Conservation (phyloP, 306 rosid genomes). For the Corylus avellana region DNA sequence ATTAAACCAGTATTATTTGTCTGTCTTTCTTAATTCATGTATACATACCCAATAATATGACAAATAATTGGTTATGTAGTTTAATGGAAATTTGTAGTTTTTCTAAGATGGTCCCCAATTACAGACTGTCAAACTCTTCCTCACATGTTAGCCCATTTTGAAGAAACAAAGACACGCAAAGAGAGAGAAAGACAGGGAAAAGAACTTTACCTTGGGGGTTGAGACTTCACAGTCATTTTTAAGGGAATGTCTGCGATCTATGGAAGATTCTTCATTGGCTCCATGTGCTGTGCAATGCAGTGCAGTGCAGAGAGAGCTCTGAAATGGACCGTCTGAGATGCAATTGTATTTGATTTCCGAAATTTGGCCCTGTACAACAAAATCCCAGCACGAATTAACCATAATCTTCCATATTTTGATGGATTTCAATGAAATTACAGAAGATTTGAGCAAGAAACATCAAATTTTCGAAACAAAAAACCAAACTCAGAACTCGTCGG, state of each 20-base stretch:
- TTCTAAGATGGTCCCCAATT: slow-evolving; percentile 62
- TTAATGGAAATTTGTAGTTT: slow-evolving; percentile 55
- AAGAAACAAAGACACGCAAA: background rate
- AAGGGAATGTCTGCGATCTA: slow-evolving; percentile 40
- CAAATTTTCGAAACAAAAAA: slow-evolving; percentile 7
- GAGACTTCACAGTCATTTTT: slow-evolving; percentile 39
- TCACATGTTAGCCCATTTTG: slow-evolving; percentile 40
- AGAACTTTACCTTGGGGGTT: slow-evolving; percentile 33
- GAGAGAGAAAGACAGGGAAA: background rate
- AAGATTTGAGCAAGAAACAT: slow-evolving; percentile 13
- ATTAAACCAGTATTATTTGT: slow-evolving; percentile 22
- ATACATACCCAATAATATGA: slow-evolving; percentile 36
- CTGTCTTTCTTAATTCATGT: slow-evolving; percentile 25
- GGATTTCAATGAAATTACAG: slow-evolving; percentile 9
- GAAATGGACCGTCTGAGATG: slow-evolving; percentile 28
- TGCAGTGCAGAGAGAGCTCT: slow-evolving; percentile 26
- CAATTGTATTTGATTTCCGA: slow-evolving; percentile 39
- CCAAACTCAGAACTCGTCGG: slow-evolving; percentile 9
- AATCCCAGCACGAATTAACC: slow-evolving; percentile 29
- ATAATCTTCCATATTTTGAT: slow-evolving; percentile 18
- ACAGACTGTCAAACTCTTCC: slow-evolving; percentile 79
- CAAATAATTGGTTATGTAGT: slow-evolving; percentile 53
- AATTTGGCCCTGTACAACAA: slow-evolving; percentile 36
- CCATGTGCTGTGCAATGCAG: slow-evolving; percentile 31
- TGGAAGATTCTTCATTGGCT: slow-evolving; percentile 45